Evolutionary conservation across 2,329 filamentous ascomycete genomes (phyloP), one percentile per base, ranked within the genome.

Genomic region (Neopestalotiopsis sp.): DNA sequence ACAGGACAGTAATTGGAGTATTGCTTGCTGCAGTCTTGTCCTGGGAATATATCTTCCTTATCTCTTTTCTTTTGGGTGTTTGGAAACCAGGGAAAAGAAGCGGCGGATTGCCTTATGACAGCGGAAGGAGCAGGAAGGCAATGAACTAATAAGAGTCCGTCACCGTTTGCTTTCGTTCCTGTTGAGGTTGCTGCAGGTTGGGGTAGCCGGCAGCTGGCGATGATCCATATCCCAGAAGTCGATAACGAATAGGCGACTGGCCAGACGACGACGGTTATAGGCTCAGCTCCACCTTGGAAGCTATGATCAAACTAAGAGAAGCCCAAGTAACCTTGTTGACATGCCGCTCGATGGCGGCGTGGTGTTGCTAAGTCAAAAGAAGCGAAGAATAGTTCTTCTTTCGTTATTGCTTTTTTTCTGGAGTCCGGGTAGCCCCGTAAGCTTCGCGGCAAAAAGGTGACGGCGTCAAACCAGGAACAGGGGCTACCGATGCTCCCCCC

Each of bases 351-450:
- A 61, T n/a, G 66, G 66, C 65, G 65, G 67, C 65, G 67, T 69
- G 61, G 49, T 57, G 67, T 53, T 45, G 62, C 49, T 49, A 62
- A 57, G 38, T 67, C 64, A 61, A 63, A 69, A 70, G 69, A 24
- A 30, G 28, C 38, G 65, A 69, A 61, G 65, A 61, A 68, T 32
- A 57, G 49, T 56, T 69, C 66, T 67, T 65, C 34, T 38, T 28
- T 38, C 63, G 68, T 71, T 71, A 61, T 67, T 68, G 70, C 57
- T 67, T 66, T 59, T 68, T 67, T 65, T 49, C 68, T 57, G 67
- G 61, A 45, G 66, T 38, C 45, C 69, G 69, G 70, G 67, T 70
- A 71, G 65, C 67, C 65, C 65, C 57, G 72, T 65, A 67, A 63
- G 45, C 58, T 64, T 66, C 62, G 65, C 42, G 61, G 69, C 63